Conservation (phyloP, 495 filamentous ascomycete species). For the Pyrenula aspistea region DNA sequence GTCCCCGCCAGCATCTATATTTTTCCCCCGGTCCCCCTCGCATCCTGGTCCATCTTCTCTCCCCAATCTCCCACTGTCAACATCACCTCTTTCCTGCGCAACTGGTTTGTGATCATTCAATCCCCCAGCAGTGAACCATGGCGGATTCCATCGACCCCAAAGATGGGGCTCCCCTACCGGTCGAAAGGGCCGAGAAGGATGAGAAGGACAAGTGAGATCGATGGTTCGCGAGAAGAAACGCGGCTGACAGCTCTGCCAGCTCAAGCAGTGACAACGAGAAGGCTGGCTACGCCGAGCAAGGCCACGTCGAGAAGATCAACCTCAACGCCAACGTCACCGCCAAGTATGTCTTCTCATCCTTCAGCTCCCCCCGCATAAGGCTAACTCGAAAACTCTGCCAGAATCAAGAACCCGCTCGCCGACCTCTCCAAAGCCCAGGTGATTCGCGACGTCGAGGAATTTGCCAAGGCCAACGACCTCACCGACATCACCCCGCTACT, state of each 20-base stretch:
- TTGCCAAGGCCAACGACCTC: conserved; percentile 33
- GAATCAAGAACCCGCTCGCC: conserved; percentile 53
- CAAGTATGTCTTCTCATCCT: conserved; percentile 26
- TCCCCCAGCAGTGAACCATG: not conserved
- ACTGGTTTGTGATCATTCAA: not conserved
- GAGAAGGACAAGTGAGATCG: not conserved
- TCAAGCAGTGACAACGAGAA: not conserved
- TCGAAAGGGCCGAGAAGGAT: not conserved
- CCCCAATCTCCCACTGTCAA: not conserved
- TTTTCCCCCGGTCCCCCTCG: not conserved
- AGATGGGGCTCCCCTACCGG: not conserved
- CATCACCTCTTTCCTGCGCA: not conserved
- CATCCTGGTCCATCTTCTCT: not conserved
- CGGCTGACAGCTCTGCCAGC: too few relatives aligned
- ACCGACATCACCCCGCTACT: conserved; percentile 34
- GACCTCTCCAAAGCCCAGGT: conserved; percentile 37
- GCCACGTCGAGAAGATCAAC: conserved; percentile 26
- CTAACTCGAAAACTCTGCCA: too few relatives aligned
- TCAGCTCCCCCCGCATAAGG: too few relatives aligned
- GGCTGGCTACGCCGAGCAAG: conserved; percentile 14
- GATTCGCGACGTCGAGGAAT: conserved; percentile 42
- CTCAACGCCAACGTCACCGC: conserved; percentile 38
- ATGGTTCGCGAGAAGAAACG: too few relatives aligned
- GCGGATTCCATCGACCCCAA: not conserved
- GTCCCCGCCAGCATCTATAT: not conserved